Evolutionary conservation across 148 eudicot species (phyloP).

Genomic region (Vaccinium darrowii): DNA sequence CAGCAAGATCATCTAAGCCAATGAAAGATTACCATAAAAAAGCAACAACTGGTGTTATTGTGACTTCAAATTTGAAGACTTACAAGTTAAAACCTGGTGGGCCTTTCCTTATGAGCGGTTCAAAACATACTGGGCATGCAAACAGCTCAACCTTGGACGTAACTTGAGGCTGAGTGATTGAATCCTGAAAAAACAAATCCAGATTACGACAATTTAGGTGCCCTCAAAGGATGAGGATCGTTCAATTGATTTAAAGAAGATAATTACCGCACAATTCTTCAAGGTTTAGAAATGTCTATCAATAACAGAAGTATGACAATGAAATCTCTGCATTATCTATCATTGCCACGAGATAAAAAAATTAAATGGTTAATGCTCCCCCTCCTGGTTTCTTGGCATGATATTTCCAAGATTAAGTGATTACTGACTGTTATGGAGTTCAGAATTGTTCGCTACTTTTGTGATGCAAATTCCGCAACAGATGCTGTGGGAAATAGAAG

Average conservation of each 20-base stretch:
- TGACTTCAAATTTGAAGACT: conserved; percentile 24
- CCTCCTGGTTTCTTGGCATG: background rate
- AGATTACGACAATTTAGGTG: background rate
- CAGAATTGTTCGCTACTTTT: background rate
- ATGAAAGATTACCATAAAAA: background rate
- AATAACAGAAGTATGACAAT: background rate
- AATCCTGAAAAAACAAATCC: conserved; percentile 37
- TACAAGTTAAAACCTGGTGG: conserved; percentile 85
- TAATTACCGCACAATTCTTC: background rate
- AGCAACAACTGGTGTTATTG: background rate
- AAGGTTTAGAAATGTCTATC: background rate
- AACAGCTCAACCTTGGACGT: conserved; percentile 45
- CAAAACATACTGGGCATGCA: conserved; percentile 87
- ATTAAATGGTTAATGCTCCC: background rate
- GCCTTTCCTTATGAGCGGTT: conserved; percentile 76
- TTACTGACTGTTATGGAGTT: background rate
- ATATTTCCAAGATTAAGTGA: background rate
- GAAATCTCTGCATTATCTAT: conserved; percentile 18
- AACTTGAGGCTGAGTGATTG: conserved; percentile 28
- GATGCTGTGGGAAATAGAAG: background rate
- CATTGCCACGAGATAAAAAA: conserved; percentile 1
- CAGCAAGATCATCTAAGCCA: conserved; percentile 4
- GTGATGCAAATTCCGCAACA: background rate
- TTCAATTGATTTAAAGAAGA: background rate
- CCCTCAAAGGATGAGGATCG: background rate